Evolutionary conservation across 2,329 filamentous ascomycete genomes (phyloP).

Genomic region (Fusarium torulosum): DNA sequence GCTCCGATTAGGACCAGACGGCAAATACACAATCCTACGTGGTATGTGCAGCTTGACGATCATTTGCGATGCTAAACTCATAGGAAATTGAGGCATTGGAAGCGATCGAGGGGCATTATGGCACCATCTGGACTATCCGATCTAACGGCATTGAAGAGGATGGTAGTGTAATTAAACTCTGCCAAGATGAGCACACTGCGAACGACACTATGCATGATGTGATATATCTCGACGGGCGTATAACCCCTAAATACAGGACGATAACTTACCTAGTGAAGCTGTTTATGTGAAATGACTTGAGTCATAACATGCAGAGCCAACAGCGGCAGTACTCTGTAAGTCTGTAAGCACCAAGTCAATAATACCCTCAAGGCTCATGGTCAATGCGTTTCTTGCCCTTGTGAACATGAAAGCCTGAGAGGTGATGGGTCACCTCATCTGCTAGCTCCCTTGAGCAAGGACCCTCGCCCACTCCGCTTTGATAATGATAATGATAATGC

Average conservation of each 20-base stretch:
- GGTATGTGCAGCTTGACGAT: conserved; percentile 21
- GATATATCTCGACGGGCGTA: not conserved
- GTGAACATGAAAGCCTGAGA: conserved; percentile 1
- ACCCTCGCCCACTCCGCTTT: conserved; percentile 33
- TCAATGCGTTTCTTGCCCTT: conserved; percentile 27
- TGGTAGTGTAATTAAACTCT: not conserved
- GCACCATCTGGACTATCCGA: conserved; percentile 27
- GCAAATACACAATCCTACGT: conserved; percentile 17
- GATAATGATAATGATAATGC: too few relatives aligned
- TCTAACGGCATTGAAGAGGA: conserved; percentile 10
- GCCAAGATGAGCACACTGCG: not conserved
- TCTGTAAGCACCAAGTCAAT: conserved; percentile 7
- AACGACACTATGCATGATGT: not conserved
- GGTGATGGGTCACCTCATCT: conserved; percentile 29
- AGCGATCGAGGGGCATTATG: conserved; percentile 35
- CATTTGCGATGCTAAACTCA: conserved; percentile 20
- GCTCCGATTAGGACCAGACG: not conserved
- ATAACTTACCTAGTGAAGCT: not conserved
- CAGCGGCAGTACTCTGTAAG: not conserved
- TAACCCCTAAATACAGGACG: not conserved
- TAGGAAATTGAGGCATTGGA: conserved; percentile 31
- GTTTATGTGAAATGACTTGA: conserved; percentile 22
- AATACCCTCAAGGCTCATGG: conserved; percentile 43
- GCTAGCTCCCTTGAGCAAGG: conserved; percentile 26
- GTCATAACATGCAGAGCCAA: not conserved